phyloP scores from a whole-genome alignment of 1,284 basidiomycete genomes.

The Inonotus obliquus region DNA sequence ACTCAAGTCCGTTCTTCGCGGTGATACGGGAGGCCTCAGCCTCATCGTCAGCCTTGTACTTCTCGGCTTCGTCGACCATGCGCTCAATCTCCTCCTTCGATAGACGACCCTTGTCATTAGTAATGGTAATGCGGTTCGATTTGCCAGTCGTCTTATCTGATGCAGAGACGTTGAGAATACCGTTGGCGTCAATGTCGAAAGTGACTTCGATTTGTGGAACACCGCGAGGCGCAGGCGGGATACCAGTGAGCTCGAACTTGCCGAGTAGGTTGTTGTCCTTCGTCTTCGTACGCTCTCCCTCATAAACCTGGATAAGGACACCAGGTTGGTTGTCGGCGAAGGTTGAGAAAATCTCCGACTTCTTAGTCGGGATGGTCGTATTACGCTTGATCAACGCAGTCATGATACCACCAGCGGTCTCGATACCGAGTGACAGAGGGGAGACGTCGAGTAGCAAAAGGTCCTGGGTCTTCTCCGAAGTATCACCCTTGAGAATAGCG shows the following conservation, averaged over 20 bases:
- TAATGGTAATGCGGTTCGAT: slow-evolving; percentile 94
- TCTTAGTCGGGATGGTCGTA: slow-evolving; percentile 98
- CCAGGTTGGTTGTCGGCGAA: slow-evolving; percentile 99
- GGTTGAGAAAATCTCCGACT: slow-evolving; percentile 98
- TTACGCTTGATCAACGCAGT: slow-evolving; percentile 97
- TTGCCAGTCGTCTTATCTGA: slow-evolving; percentile 98
- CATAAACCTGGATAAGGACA: slow-evolving; percentile 98
- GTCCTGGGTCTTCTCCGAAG: slow-evolving; percentile 97
- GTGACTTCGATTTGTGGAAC: slow-evolving; percentile 98
- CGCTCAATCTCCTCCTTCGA: slow-evolving; percentile 99
- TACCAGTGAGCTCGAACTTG: slow-evolving; percentile 98
- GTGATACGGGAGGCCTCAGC: slow-evolving; percentile 79
- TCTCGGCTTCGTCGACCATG: slow-evolving; percentile 93
- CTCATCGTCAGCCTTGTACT: slow-evolving; percentile 88
- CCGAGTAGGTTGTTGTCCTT: slow-evolving; percentile 99
- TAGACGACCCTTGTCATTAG: slow-evolving; percentile 97
- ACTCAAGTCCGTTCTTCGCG: slow-evolving; percentile 88
- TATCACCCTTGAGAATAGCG: slow-evolving; percentile 96
- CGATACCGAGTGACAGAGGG: slow-evolving; percentile 95
- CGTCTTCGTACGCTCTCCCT: slow-evolving; percentile 98
- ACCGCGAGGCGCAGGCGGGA: slow-evolving; percentile 97
- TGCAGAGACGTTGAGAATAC: slow-evolving; percentile 95
- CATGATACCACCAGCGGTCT: slow-evolving; percentile 99
- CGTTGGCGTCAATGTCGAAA: slow-evolving; percentile 98
- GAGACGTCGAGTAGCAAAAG: slow-evolving; percentile 96